phyloP scores from a whole-genome alignment of 2,329 filamentous ascomycete species.

The Phoma herbarum region DNA sequence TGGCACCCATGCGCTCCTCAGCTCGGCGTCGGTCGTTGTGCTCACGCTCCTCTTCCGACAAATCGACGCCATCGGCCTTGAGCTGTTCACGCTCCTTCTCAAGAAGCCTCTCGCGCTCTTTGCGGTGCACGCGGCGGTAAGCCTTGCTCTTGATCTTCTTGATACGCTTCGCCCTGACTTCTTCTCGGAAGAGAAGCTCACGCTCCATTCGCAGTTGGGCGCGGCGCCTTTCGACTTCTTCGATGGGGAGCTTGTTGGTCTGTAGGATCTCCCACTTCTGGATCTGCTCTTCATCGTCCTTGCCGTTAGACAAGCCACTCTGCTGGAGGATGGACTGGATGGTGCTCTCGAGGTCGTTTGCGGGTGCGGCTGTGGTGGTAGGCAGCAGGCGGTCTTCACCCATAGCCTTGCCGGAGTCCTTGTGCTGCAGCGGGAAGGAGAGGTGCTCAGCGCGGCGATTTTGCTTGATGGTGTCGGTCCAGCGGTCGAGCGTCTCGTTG shows the following conservation, averaged over 20 bases:
- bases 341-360: slow-evolving; percentile 83
- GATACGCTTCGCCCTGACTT: slow-evolving; percentile 87
- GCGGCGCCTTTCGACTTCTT: slow-evolving; percentile 75
- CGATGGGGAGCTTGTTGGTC: slow-evolving; percentile 75
- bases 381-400: slow-evolving; percentile 72
- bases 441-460: slow-evolving; percentile 92
- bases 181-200: slow-evolving; percentile 87
- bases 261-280: slow-evolving; percentile 75
- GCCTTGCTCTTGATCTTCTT: slow-evolving; percentile 99
- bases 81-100: slow-evolving; percentile 66
- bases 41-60: slow-evolving; percentile 71
- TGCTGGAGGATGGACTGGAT: slow-evolving; percentile 91
- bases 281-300: slow-evolving; percentile 69
- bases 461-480: slow-evolving; percentile 94
- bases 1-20: slow-evolving; percentile 83
- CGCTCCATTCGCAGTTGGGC: slow-evolving; percentile 80
- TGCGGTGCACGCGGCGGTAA: slow-evolving; percentile 90
- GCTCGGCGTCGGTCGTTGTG: slow-evolving; percentile 77
- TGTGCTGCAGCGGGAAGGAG: slow-evolving; percentile 82
- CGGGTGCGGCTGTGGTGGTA: slow-evolving; percentile 65
- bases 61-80: slow-evolving; percentile 66
- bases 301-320: slow-evolving; percentile 75
- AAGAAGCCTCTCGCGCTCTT: slow-evolving; percentile 70
- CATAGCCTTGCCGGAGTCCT: slow-evolving; percentile 66
- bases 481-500: slow-evolving; percentile 87